Evolutionary conservation across 2,329 filamentous ascomycete genomes (phyloP).

Genomic region (Albifimbria verrucaria): DNA sequence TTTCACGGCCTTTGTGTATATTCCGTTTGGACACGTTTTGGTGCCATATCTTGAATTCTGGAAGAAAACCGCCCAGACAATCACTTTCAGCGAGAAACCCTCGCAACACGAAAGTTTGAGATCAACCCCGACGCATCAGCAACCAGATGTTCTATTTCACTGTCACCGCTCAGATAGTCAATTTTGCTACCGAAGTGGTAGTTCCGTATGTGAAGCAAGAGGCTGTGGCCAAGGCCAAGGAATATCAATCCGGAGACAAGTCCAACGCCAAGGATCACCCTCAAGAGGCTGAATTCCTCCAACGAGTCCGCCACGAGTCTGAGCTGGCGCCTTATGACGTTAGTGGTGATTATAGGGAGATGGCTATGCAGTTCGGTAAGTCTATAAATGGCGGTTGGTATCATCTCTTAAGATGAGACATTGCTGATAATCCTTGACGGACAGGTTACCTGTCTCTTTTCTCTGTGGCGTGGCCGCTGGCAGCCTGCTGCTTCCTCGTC

Average conservation of each 20-base stretch:
- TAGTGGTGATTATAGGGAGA: constrained; percentile 85
- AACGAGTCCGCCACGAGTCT: constrained; percentile 78
- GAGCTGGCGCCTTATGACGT: constrained; percentile 85
- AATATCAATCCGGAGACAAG: constrained; percentile 61
- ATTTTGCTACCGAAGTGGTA: constrained; percentile 78
- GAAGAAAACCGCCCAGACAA: constrained; percentile 67
- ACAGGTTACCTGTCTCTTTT: constrained; percentile 85
- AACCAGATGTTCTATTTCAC: constrained; percentile 96
- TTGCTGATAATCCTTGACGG: constrained; percentile 11
- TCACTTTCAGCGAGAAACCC: constrained; percentile 74
- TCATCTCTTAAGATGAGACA: constrained; percentile 7
- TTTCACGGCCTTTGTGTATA: constrained; percentile 89
- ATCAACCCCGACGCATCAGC: constrained; percentile 82
- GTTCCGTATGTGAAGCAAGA: constrained; percentile 82
- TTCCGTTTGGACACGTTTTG: constrained; percentile 82
- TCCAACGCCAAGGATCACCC: constrained; percentile 59
- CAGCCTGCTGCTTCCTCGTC: constrained; percentile 79
- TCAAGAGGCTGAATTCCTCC: constrained; percentile 77
- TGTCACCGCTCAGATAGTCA: constrained; percentile 88
- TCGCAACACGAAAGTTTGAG: constrained; percentile 64
- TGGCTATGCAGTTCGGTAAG: constrained; percentile 76
- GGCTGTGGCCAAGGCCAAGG: constrained; percentile 73
- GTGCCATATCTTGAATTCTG: constrained; percentile 86
- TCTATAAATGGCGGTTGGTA: too few relatives aligned
- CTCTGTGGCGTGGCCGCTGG: constrained; percentile 92